phyloP scores from a whole-genome alignment of 352 stramenopile species.

The Phytophthora hibernalis region DNA sequence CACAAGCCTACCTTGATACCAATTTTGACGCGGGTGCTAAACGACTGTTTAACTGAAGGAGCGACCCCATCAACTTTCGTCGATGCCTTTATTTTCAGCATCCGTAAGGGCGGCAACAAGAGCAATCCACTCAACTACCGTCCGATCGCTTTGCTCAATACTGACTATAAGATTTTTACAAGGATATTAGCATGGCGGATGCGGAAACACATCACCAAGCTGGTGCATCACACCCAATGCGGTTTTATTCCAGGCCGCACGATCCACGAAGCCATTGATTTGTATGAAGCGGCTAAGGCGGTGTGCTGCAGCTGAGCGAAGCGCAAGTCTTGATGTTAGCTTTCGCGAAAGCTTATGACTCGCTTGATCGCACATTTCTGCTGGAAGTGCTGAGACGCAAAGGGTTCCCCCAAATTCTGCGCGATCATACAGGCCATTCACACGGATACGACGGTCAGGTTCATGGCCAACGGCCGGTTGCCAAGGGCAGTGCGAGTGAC shows the following conservation, averaged over 20 bases:
- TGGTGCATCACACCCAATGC: slow-evolving; percentile 4
- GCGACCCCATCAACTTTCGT: background rate
- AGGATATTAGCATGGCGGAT: background rate
- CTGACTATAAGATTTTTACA: background rate
- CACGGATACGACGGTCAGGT: background rate
- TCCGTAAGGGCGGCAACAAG: background rate
- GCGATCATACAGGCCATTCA: background rate
- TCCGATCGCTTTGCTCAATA: background rate
- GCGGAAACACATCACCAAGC: background rate
- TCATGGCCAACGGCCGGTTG: background rate
- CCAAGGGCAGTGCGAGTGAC: background rate
- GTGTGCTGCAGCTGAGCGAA: background rate
- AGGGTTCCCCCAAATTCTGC: slow-evolving; percentile 1
- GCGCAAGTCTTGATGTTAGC: slow-evolving; percentile 8
- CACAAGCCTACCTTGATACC: background rate
- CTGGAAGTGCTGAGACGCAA: background rate
- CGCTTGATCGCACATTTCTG: background rate
- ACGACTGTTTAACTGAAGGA: background rate
- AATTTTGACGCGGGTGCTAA: slow-evolving; percentile 2
- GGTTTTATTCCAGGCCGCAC: background rate
- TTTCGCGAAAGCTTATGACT: slow-evolving; percentile 14
- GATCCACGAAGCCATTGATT: slow-evolving; percentile 4
- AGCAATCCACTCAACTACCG: slow-evolving; percentile 4
- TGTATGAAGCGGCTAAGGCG: background rate
- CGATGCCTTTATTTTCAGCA: slow-evolving; percentile 8